Evolutionary conservation across 108 stramenopile genomes (phyloP).

Genomic region (Fragilariopsis cylindrus): DNA sequence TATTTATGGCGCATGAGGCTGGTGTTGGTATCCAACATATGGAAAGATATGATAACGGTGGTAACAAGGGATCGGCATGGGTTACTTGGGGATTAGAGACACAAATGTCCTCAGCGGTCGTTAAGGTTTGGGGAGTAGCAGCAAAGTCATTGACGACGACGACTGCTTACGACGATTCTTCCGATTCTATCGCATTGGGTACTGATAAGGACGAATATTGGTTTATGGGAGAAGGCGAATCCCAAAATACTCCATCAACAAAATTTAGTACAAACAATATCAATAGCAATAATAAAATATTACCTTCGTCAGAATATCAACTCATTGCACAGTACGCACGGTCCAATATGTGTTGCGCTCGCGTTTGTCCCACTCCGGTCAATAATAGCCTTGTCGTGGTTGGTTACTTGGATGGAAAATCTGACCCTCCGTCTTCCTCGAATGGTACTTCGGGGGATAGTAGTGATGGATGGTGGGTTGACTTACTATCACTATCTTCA

Average conservation of each 20-base stretch:
- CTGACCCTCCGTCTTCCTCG: background rate
- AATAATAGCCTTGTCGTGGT: constrained; percentile 39
- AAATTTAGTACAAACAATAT: constrained; percentile 12
- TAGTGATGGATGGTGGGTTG: constrained; percentile 54
- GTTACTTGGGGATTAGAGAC: constrained; percentile 77
- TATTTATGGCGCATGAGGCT: constrained; percentile 52
- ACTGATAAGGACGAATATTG: constrained; percentile 25
- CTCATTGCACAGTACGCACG: constrained; percentile 29
- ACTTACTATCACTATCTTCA: constrained; percentile 45
- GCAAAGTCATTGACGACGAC: constrained; percentile 6
- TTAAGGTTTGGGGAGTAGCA: constrained; percentile 59
- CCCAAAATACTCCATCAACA: constrained; percentile 6
- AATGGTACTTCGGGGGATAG: background rate
- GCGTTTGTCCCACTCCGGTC: constrained; percentile 41
- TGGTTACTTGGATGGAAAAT: constrained; percentile 16
- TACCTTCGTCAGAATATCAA: constrained; percentile 26
- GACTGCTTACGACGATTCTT: background rate
- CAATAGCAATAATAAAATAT: constrained; percentile 17
- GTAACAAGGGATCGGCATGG: constrained; percentile 34
- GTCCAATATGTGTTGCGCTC: constrained; percentile 48
- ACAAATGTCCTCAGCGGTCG: constrained; percentile 40
- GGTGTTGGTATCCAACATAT: constrained; percentile 67
- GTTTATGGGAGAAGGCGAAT: constrained; percentile 29
- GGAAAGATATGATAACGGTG: constrained; percentile 6
- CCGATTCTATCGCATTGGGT: background rate